phyloP scores from a whole-genome alignment of 176 grass and related monocot species.

The Oryza glaberrima region DNA sequence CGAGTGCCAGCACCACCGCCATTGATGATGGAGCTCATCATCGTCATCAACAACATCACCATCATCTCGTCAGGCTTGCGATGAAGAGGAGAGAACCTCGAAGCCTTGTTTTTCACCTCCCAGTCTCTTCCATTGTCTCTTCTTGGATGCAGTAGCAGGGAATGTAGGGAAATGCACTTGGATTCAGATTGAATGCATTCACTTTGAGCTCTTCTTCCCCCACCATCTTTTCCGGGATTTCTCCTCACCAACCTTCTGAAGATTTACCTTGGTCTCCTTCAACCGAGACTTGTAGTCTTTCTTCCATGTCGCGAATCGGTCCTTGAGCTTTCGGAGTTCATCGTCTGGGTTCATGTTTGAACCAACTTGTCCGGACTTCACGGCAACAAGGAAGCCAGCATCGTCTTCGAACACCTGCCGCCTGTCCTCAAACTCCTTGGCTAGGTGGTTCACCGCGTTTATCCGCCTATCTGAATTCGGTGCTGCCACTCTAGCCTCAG shows the following conservation, averaged over 20 bases:
- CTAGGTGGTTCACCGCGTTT: constrained; percentile 63
- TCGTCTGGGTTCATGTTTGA: constrained; percentile 64
- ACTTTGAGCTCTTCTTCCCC: constrained; percentile 66
- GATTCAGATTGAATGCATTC: constrained; percentile 19
- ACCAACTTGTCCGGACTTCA: constrained; percentile 48
- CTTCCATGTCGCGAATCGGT: constrained; percentile 86
- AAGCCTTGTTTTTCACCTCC: constrained; percentile 1
- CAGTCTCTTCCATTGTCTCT: constrained; percentile 20
- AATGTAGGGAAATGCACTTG: constrained; percentile 6
- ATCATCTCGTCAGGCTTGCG: background rate
- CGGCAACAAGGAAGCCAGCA: constrained; percentile 55
- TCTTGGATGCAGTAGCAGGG: constrained; percentile 12
- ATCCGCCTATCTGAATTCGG: constrained; percentile 48
- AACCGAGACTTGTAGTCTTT: constrained; percentile 87
- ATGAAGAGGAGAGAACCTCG: background rate
- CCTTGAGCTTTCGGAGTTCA: constrained; percentile 80
- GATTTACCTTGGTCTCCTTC: constrained; percentile 70
- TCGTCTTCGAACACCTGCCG: constrained; percentile 72
- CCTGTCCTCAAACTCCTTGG: constrained; percentile 78
- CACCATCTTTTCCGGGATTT: constrained; percentile 88
- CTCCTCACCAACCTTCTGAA: constrained; percentile 62
- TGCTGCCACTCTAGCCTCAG: constrained; percentile 41
- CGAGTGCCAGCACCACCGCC: constrained; percentile 2
- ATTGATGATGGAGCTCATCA: constrained; percentile 27
- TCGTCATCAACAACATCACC: background rate